A percentile compares a stretch with the other conserved stretches of the same genome.
These are phyloP conservation scores for Lantana camara DNA, from an alignment of 257 asterid genomes.

Conservation along the genomic window DNA sequence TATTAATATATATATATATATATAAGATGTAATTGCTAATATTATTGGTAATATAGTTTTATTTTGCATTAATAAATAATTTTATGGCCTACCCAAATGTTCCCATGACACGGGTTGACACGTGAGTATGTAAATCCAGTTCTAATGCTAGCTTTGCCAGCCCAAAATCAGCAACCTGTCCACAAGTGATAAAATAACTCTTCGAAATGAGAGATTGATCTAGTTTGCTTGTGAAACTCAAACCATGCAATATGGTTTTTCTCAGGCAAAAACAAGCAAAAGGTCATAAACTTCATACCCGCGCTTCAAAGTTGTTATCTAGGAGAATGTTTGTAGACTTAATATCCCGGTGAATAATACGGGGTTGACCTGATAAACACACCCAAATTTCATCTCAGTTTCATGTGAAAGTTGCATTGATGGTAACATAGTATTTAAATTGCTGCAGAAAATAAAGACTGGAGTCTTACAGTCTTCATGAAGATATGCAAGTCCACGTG, in stretches of 20 bases:
- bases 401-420: conserved; percentile 15
- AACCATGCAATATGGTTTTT: too few species aligned
- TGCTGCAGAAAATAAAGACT: not conserved
- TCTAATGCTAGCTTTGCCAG: conserved; percentile 86
- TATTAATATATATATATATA: too few species aligned
- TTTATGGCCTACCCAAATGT: conserved; percentile 75
- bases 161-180: conserved; percentile 92
- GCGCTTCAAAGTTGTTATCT: conserved; percentile 84
- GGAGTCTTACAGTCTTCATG: conserved; percentile 80
- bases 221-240: conserved; percentile 16
- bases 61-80: conserved; percentile 1
- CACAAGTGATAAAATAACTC: conserved; percentile 8
- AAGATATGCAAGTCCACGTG: conserved; percentile 91
- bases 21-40: too few species aligned
- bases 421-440: conserved; percentile 6
- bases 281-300: conserved; percentile 41
- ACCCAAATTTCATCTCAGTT: not conserved
- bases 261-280: not conserved
- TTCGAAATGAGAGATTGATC: conserved; percentile 12
- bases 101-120: conserved; percentile 94
- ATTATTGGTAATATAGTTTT: too few species aligned
- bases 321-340: conserved; percentile 83
- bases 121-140: conserved; percentile 67
- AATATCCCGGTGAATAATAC: conserved; percentile 90
- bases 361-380: conserved; percentile 73